phyloP scores from a whole-genome alignment of 108 stramenopile genomes.

The Stephanodiscus triporus region DNA sequence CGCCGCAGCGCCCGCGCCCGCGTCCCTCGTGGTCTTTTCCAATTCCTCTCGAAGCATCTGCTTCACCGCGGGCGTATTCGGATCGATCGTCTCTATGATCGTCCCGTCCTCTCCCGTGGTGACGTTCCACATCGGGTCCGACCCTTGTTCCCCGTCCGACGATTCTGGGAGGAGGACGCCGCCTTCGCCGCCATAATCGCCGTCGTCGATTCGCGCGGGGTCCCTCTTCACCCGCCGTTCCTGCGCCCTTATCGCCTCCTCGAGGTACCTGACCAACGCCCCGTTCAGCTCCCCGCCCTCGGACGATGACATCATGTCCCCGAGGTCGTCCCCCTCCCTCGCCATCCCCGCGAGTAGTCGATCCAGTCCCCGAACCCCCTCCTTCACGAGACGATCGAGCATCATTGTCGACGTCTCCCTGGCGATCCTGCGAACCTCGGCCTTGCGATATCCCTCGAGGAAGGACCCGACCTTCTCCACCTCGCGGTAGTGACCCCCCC shows the following conservation, averaged over 20 bases:
- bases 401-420: constrained; percentile 80
- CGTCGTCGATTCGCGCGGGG: constrained; percentile 4
- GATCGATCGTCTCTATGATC: constrained; percentile 79
- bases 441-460: constrained; percentile 79
- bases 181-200: not conserved
- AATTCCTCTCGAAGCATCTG: constrained; percentile 62
- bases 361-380: constrained; percentile 82
- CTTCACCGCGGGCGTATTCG: constrained; percentile 65
- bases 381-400: constrained; percentile 72
- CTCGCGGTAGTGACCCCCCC: constrained; percentile 85
- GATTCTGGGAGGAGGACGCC: constrained; percentile 14
- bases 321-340: constrained; percentile 45
- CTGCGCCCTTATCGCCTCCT: constrained; percentile 83
- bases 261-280: constrained; percentile 77
- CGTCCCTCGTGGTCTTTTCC: constrained; percentile 34
- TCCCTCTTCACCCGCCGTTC: constrained; percentile 67
- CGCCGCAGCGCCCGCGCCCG: constrained; percentile 3
- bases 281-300: constrained; percentile 84
- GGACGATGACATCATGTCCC: constrained; percentile 13
- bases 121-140: constrained; percentile 70
- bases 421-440: constrained; percentile 76
- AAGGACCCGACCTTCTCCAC: constrained; percentile 81
- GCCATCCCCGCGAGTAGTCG: constrained; percentile 77
- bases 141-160: constrained; percentile 47
- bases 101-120: constrained; percentile 67